Percentiles rank a stretch among this genome's conserved stretches.
Evolutionary conservation across 176 grass and related monocot species (phyloP).

Genomic region (Sorghum bicolor): Sorghum_bicolor_NCBIv3 NC_012873.2:55702001-55702500

Average conservation of each 20-base stretch:
- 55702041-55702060: no score
- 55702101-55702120: background rate
- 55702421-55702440: slow-evolving; percentile 6
- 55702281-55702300: background rate
- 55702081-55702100: background rate
- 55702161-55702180: background rate
- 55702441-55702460: background rate
- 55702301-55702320: background rate
- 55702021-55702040: no score
- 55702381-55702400: background rate
- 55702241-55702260: background rate
- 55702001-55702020: no score
- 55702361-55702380: slow-evolving; percentile 5
- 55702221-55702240: background rate
- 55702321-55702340: no score
- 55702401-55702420: background rate
- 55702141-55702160: background rate
- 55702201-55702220: background rate
- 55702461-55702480: background rate
- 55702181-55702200: slow-evolving; percentile 1
- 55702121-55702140: background rate
- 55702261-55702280: background rate
- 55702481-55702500: background rate
- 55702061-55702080: background rate
- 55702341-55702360: slow-evolving; percentile 19